Evolutionary conservation across 441 rosid genomes (phyloP), one percentile per base, ranked within the genome.

Genomic region (Breynia disticha): DNA sequence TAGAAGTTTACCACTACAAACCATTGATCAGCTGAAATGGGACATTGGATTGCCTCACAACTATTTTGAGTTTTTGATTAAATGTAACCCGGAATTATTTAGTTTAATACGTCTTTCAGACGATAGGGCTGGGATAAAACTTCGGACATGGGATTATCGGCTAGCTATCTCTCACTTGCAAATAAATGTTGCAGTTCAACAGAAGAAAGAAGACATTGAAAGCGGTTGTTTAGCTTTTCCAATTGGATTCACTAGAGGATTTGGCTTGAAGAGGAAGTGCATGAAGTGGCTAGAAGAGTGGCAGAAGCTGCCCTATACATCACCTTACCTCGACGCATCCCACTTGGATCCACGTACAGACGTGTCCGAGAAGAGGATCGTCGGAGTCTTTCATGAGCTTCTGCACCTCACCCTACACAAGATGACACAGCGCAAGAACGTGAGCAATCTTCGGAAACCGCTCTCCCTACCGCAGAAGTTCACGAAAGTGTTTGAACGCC

Each of bases 341-440:
- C 82, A 75, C 76, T 71, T 89, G 73, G 95, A 89, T 75, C 72
- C 83, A 38, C 78, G 95, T 4, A 89, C 93, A 19, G 97, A 89
- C 60, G 69, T 74, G 19, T 80, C 88, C 0, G 97, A 89, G 79
- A 89, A 86, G 82, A 80, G 95, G 73, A 82, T 76, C 9, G 95
- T 89, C 0, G 88, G 90, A 8, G 75, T 82, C 24, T 89, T 89
- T 76, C 94, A 89, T 48, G 97, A 89, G 69, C 85, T 89, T 68
- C 87, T 89, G 17, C 82, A 84, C 71, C 83, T 86, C 3, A 82
- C 81, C 0, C 10, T 86, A 57, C 74, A 75, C 54, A 86, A 84
- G 70, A 84, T 67, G 65, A 80, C 77, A 10, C 82, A 90, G 75
- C 82, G 87, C 28, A 78, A 79, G 66, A 87, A 83, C 11, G 80